Evolutionary conservation across 352 stramenopile species (phyloP).

Genomic region (Pythium aristosporum): DNA sequence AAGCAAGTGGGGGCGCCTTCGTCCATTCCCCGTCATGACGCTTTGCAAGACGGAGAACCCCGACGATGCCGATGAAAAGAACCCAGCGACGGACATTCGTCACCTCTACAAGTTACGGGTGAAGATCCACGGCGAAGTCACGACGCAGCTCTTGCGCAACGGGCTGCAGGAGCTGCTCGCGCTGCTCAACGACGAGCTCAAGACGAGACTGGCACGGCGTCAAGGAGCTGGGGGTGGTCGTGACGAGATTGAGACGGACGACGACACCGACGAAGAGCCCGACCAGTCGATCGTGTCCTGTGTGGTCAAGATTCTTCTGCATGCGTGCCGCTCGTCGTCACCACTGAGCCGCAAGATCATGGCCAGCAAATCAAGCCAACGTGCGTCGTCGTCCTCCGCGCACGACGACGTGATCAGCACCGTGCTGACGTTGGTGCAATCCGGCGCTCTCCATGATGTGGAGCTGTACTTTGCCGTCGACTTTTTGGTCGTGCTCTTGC

Average conservation of each 20-base stretch:
- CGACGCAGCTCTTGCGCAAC: slow-evolving; percentile 45
- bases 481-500: slow-evolving; percentile 59
- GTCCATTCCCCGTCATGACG: slow-evolving; percentile 59
- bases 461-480: slow-evolving; percentile 71
- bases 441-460: slow-evolving; percentile 33
- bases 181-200: slow-evolving; percentile 52
- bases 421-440: slow-evolving; percentile 33
- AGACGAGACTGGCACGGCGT: slow-evolving; percentile 21
- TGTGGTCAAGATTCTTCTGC: slow-evolving; percentile 72
- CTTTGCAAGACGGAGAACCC: slow-evolving; percentile 11
- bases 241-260: slow-evolving; percentile 28
- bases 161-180: slow-evolving; percentile 49
- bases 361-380: slow-evolving; percentile 27
- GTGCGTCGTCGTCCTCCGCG: neutral
- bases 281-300: slow-evolving; percentile 71
- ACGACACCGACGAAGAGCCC: slow-evolving; percentile 45
- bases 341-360: slow-evolving; percentile 60
- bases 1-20: slow-evolving; percentile 46
- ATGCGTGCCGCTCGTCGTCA: slow-evolving; percentile 64
- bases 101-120: slow-evolving; percentile 60
- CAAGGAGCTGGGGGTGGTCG: no score
- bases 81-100: slow-evolving; percentile 32
- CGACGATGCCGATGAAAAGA: slow-evolving; percentile 14
- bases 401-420: slow-evolving; percentile 47
- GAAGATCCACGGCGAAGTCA: slow-evolving; percentile 74